Percentiles rank a stretch among this genome's conserved stretches.
phyloP scores from a whole-genome alignment of 257 asterid genomes.

The Lycium barbarum region DNA sequence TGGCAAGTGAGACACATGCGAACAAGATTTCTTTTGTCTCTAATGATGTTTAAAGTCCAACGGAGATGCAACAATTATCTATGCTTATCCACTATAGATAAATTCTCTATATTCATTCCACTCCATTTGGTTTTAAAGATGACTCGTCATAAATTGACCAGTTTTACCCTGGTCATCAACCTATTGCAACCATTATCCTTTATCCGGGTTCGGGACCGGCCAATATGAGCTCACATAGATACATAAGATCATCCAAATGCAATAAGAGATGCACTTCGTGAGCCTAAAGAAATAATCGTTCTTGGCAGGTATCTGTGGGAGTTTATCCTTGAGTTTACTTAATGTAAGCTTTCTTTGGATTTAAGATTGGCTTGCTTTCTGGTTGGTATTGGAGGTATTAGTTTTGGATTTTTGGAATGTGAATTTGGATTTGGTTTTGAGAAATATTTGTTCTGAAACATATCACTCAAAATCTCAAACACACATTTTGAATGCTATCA shows the following conservation, averaged over 20 bases:
- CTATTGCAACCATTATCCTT: neutral
- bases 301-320: neutral
- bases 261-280: neutral
- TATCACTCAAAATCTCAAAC: neutral
- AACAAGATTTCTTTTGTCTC: neutral
- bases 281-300: too few species aligned
- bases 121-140: neutral
- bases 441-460: neutral
- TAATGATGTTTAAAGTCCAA: neutral
- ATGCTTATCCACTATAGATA: too few species aligned
- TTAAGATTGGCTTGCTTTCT: neutral
- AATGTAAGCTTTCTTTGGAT: neutral
- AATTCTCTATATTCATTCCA: neutral
- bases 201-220: neutral
- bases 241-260: neutral
- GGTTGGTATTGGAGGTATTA: neutral
- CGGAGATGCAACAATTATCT: neutral
- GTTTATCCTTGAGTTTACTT: neutral
- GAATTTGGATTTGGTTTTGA: neutral
- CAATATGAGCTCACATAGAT: neutral
- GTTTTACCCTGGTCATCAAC: constrained; percentile 22
- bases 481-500: neutral
- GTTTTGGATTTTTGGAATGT: neutral
- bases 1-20: neutral
- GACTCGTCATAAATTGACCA: neutral